Percentiles rank a stretch among this genome's conserved stretches.
Evolutionary conservation across 768 basidiomycete genomes (phyloP).

Genomic region (Amanita rimosa): DNA sequence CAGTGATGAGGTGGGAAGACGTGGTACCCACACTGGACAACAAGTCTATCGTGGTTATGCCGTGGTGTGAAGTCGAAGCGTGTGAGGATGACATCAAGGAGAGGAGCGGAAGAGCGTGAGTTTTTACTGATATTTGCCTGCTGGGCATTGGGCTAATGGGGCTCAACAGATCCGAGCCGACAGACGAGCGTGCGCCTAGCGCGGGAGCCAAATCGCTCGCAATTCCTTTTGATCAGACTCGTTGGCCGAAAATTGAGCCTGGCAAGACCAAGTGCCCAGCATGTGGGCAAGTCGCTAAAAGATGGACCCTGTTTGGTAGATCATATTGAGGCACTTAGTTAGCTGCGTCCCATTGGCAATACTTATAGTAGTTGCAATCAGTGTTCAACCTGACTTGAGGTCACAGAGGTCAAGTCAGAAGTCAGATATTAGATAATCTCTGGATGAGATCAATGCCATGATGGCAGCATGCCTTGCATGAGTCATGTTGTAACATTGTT

Average conservation of each 20-base stretch:
- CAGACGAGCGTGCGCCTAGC: slow-evolving; percentile 92
- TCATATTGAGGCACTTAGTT: slow-evolving; percentile 42
- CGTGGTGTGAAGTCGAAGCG: slow-evolving; percentile 89
- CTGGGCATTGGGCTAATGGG: slow-evolving; percentile 6
- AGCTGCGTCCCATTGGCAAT: too few species aligned
- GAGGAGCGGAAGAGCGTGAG: slow-evolving; percentile 72
- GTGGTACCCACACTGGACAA: slow-evolving; percentile 84
- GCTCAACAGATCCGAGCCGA: slow-evolving; percentile 58
- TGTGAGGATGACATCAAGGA: slow-evolving; percentile 99
- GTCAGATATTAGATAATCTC: too few species aligned
- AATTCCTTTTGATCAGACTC: slow-evolving; percentile 90
- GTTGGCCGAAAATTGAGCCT: slow-evolving; percentile 67
- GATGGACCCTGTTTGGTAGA: slow-evolving; percentile 95
- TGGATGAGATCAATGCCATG: too few species aligned
- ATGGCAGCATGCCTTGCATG: too few species aligned
- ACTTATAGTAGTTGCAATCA: too few species aligned
- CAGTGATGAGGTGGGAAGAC: slow-evolving; percentile 82
- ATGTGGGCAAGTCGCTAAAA: slow-evolving; percentile 81
- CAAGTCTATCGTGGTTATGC: slow-evolving; percentile 81
- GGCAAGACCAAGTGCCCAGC: slow-evolving; percentile 86
- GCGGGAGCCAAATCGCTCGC: slow-evolving; percentile 96
- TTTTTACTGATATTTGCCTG: slow-evolving; percentile 8
- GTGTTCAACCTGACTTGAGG: too few species aligned
- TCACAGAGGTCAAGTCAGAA: too few species aligned
- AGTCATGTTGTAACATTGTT: too few species aligned